A percentile compares a stretch with the other conserved stretches of the same genome.
phyloP scores from a whole-genome alignment of 2,329 filamentous ascomycete genomes.

The Arthrobotrys pseudoclavata region DNA sequence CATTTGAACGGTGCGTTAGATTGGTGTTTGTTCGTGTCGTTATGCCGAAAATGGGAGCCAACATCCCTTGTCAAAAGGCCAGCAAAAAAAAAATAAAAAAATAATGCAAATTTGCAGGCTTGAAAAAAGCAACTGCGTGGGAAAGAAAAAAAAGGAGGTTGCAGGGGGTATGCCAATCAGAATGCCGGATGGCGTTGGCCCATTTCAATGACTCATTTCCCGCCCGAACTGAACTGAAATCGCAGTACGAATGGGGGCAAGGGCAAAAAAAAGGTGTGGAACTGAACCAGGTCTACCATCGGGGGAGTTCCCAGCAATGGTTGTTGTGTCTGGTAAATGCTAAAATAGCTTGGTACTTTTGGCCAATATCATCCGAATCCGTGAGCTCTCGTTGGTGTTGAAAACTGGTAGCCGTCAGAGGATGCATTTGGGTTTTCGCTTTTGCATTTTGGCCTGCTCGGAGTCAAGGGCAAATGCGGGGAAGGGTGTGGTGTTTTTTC shows the following conservation, averaged over 20 bases:
- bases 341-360: conserved; percentile 60
- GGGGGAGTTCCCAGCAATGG: conserved; percentile 23
- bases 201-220: conserved; percentile 59
- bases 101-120: conserved; percentile 38
- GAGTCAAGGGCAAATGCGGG: conserved; percentile 45
- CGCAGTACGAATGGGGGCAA: conserved; percentile 8
- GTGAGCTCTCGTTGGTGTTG: conserved; percentile 51
- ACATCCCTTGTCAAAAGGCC: conserved; percentile 24
- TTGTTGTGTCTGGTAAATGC: conserved; percentile 26
- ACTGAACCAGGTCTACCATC: conserved; percentile 28
- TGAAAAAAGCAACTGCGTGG: conserved; percentile 44
- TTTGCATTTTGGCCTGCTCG: conserved; percentile 39
- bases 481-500: conserved; percentile 17
- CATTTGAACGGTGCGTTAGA: conserved; percentile 12
- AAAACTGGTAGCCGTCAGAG: conserved; percentile 48
- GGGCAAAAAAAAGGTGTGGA: conserved; percentile 15
- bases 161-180: conserved; percentile 42
- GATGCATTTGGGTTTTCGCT: conserved; percentile 39
- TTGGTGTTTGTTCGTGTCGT: conserved; percentile 59
- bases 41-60: conserved; percentile 51
- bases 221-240: conserved; percentile 30
- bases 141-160: conserved; percentile 29
- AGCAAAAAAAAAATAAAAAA: conserved; percentile 57
- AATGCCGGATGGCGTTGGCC: conserved; percentile 42
- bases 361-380: conserved; percentile 39